Percentiles rank a stretch among this genome's conserved stretches.
phyloP scores from a whole-genome alignment of 2,329 filamentous ascomycete species.

The Colletotrichum cuscutae region DNA sequence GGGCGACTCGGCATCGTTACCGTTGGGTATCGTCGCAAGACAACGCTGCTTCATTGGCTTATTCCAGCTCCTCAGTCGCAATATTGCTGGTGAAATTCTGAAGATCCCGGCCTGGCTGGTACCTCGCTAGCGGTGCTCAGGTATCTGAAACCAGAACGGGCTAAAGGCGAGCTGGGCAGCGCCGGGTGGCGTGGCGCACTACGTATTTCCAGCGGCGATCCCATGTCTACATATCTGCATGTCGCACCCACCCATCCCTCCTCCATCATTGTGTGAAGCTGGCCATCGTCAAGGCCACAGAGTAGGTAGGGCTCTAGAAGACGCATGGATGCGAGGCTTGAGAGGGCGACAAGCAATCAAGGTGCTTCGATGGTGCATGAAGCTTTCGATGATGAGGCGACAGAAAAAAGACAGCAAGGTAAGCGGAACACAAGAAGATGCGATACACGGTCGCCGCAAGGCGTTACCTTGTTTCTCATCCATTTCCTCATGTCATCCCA shows the following conservation, averaged over 20 bases:
- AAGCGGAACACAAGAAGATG: constrained; percentile 1
- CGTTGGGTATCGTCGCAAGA: neutral
- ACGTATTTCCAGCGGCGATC: constrained; percentile 28
- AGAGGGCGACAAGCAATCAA: neutral
- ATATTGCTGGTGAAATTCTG: neutral
- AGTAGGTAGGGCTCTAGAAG: constrained; percentile 1
- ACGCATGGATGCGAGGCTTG: constrained; percentile 10
- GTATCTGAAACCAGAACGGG: constrained; percentile 31
- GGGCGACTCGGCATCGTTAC: neutral
- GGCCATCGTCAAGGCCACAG: constrained; percentile 15
- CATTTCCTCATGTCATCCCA: constrained; percentile 26
- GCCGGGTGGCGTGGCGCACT: constrained; percentile 27
- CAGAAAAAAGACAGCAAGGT: neutral
- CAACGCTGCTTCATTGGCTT: neutral
- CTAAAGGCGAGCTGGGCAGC: constrained; percentile 20
- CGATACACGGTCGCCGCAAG: constrained; percentile 20
- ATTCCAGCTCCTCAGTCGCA: neutral
- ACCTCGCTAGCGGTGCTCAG: constrained; percentile 21
- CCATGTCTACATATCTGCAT: constrained; percentile 28
- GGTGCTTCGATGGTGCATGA: constrained; percentile 5
- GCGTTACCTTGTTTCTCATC: constrained; percentile 14
- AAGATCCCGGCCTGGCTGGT: neutral
- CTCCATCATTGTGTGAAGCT: neutral
- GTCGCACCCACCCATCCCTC: constrained; percentile 23
- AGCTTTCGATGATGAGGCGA: neutral